phyloP scores from a whole-genome alignment of 2,329 filamentous ascomycete genomes.

The Westerdykella sp. region DNA sequence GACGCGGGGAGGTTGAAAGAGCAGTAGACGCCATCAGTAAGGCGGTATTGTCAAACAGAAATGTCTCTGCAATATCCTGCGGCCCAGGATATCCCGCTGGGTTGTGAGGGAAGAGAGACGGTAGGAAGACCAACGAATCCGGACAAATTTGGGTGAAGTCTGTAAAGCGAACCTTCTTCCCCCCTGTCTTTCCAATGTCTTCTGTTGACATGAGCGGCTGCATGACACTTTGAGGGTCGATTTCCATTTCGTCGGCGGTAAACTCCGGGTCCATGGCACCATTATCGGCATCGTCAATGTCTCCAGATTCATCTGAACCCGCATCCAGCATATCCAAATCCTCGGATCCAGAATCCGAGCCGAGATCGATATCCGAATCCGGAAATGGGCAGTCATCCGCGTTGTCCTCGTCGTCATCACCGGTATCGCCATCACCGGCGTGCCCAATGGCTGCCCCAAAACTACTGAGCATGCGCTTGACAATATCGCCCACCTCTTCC shows the following conservation, averaged over 20 bases:
- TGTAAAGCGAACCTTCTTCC: neutral
- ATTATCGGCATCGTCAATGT: neutral
- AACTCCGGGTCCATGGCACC: neutral
- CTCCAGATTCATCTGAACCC: neutral
- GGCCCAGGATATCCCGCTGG: neutral
- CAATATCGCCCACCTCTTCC: neutral
- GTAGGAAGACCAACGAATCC: slow-evolving; percentile 9
- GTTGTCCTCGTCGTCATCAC: too few species aligned
- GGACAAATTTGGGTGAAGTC: slow-evolving; percentile 4
- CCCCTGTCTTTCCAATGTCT: neutral
- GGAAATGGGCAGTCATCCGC: too few species aligned
- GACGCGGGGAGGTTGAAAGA: neutral
- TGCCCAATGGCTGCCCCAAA: too few species aligned
- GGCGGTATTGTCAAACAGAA: neutral
- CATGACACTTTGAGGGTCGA: neutral
- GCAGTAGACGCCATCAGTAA: neutral
- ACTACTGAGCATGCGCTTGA: neutral
- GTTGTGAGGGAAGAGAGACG: neutral
- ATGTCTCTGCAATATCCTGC: neutral
- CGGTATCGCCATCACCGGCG: neutral
- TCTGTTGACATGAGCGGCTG: neutral
- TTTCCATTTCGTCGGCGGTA: neutral
- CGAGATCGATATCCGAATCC: too few species aligned
- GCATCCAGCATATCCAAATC: neutral
- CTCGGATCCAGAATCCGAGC: neutral